Conservation (phyloP, 2,329 filamentous ascomycete species). For the Diaporthe batatas region DNA sequence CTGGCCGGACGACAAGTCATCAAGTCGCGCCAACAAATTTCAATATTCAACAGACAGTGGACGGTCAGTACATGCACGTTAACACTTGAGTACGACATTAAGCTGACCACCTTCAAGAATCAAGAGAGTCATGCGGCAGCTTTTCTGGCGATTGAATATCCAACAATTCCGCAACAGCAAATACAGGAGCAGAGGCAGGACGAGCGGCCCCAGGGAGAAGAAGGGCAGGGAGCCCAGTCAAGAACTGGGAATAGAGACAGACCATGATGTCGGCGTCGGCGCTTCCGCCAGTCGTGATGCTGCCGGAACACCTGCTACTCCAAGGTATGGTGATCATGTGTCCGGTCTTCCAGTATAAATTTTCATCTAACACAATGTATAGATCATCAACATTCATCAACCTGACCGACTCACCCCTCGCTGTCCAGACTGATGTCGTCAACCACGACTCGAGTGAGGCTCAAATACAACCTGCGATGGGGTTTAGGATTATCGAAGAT, state of each 20-base stretch:
- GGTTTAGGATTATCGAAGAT: not conserved
- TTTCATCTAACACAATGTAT: not conserved
- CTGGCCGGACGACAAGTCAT: not conserved
- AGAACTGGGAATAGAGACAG: not conserved
- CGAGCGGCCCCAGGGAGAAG: no score
- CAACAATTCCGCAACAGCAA: not conserved
- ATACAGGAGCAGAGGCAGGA: not conserved
- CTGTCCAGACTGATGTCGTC: no score
- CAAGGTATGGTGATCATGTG: not conserved
- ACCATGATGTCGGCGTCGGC: not conserved
- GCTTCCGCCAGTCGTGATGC: not conserved
- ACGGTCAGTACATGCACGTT: not conserved
- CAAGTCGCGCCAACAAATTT: not conserved
- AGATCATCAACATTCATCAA: slow-evolving; percentile 12
- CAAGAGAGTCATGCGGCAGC: slow-evolving; percentile 1
- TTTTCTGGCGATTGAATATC: slow-evolving; percentile 17
- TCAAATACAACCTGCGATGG: not conserved
- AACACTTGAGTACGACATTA: not conserved
- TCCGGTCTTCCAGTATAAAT: not conserved
- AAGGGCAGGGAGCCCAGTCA: not conserved
- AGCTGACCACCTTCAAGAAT: not conserved
- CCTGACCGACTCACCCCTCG: not conserved
- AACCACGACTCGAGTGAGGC: not conserved
- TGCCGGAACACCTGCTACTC: not conserved
- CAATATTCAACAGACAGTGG: not conserved